phyloP scores from a whole-genome alignment of 257 asterid species.

The Striga asiatica region DNA sequence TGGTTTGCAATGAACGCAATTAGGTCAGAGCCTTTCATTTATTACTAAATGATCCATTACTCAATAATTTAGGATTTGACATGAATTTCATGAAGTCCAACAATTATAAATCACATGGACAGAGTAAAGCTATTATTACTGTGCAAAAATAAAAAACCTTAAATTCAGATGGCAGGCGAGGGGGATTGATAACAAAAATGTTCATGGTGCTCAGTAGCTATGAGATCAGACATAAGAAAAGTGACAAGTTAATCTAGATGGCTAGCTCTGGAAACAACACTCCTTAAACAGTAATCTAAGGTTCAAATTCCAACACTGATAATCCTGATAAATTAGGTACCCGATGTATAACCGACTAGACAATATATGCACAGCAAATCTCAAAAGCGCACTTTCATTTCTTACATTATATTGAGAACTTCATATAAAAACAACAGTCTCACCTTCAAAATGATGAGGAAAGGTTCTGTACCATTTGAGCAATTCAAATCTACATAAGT shows the following conservation, averaged over 20 bases:
- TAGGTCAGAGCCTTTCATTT: too few species aligned
- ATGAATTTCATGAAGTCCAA: too few species aligned
- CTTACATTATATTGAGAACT: background rate
- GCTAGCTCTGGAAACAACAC: background rate
- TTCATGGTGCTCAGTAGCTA: background rate
- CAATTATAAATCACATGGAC: background rate
- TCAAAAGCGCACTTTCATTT: background rate
- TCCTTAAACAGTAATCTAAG: background rate
- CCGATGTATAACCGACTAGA: background rate
- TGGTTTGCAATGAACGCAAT: too few species aligned
- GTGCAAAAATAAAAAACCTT: background rate
- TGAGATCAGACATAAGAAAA: background rate
- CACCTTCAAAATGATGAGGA: slow-evolving; percentile 24
- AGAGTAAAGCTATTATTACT: background rate
- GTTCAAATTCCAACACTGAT: background rate
- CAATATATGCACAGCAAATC: background rate
- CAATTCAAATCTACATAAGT: slow-evolving; percentile 13
- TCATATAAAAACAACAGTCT: slow-evolving; percentile 7
- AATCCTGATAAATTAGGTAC: background rate
- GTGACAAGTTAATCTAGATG: background rate
- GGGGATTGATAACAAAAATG: background rate
- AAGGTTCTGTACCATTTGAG: slow-evolving; percentile 8
- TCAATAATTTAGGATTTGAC: too few species aligned
- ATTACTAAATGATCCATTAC: too few species aligned
- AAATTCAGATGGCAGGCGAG: background rate